Percentiles rank a stretch among this genome's conserved stretches.
Conservation (phyloP, 2,329 filamentous ascomycete genomes). For the Corinectria fuckeliana region DNA sequence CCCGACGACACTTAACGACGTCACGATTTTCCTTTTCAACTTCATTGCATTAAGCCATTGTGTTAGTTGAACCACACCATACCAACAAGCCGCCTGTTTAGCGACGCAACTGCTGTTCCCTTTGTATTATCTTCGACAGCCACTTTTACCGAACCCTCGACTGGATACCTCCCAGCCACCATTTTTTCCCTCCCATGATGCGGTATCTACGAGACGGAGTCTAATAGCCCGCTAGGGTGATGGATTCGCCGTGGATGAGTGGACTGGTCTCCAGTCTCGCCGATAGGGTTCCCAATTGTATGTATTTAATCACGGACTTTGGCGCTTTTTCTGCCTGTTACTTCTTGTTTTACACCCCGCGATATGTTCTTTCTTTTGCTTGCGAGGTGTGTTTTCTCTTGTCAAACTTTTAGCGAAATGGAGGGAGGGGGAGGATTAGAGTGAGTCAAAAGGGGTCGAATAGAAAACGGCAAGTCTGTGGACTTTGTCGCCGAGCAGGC, state of each 20-base stretch:
- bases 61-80: slow-evolving; percentile 36
- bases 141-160: slow-evolving; percentile 4
- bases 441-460: slow-evolving; percentile 4
- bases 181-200: background rate
- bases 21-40: slow-evolving; percentile 41
- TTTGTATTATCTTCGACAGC: slow-evolving; percentile 27
- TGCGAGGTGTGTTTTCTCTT: slow-evolving; percentile 20
- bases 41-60: slow-evolving; percentile 39
- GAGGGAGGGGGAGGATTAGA: slow-evolving; percentile 12
- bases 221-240: slow-evolving; percentile 7
- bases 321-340: slow-evolving; percentile 13
- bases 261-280: slow-evolving; percentile 17
- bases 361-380: slow-evolving; percentile 4
- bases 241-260: slow-evolving; percentile 21
- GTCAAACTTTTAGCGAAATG: background rate
- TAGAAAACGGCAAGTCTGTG: slow-evolving; percentile 1
- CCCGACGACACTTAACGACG: slow-evolving; percentile 36
- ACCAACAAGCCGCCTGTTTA: slow-evolving; percentile 35
- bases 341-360: slow-evolving; percentile 14
- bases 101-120: slow-evolving; percentile 37
- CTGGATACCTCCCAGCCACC: slow-evolving; percentile 13
- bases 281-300: slow-evolving; percentile 20
- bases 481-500: background rate
- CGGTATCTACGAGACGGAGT: background rate
- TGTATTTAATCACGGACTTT: slow-evolving; percentile 39